Evolutionary conservation across 139 green algal genomes (phyloP), one percentile per base, ranked within the genome.

Genomic region (Helicosporidium sp.): DNA sequence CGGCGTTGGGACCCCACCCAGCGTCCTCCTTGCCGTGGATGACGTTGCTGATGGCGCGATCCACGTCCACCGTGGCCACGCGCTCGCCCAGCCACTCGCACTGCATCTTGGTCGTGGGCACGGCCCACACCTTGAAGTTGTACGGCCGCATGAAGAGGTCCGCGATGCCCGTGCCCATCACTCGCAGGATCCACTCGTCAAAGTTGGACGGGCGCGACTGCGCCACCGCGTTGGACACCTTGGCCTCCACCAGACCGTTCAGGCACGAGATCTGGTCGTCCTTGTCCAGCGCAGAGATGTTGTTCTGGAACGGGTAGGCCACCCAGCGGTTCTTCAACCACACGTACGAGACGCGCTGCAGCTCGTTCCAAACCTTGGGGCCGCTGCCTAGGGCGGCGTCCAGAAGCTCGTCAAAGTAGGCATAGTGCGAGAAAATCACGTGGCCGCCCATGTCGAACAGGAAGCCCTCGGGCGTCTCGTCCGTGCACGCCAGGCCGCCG

Each of bases 71-170:
- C 0, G 77, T 87, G 1, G 83, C 83, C 39, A 93, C 83, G 13
- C 83, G 76, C 75, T 93, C 83, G 1, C 83, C 83, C 54, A 93
- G 71, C 83, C 83, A 93, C 48, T 78, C 78, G 54, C 79, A 91
- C 64, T 91, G 77, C 77, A 92, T 87, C 33, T 63, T 51, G 1
- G 55, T 78, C 1, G 78, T 78, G 5, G 74, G 76, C 3, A 82
- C 60, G 10, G 69, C 76, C 77, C 67, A 15, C 26, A 82, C 83
- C 76, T 93, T 93, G 76, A 89, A 87, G 72, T 93, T 93, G 76
- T 93, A 93, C 3, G 83, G 83, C 16, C 83, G 65, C 83, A 93
- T 92, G 73, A 93, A 93, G 19, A 92, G 42, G 50, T 92, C 70
- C 1, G 83, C 83, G 43, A 93, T 91, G 43, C 82, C 82, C 2